Evolutionary conservation across 1,139 yeast genomes (phyloP).

Genomic region (Suhomyces atakaporum): DNA sequence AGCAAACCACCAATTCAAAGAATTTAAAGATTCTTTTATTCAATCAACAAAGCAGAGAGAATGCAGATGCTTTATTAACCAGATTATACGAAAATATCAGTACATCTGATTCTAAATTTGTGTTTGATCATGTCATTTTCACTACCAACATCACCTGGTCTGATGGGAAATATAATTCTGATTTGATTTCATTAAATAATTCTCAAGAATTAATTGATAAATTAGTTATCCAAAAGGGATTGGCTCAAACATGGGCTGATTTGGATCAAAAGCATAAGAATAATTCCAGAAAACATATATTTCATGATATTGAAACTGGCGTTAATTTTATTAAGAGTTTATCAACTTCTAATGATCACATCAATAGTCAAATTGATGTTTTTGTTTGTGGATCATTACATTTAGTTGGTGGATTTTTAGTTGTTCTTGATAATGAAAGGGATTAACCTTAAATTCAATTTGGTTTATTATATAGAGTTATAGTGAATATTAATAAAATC

Average conservation of each 20-base stretch:
- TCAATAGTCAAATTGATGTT: slow-evolving; percentile 54
- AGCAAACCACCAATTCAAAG: slow-evolving; percentile 9
- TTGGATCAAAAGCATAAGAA: slow-evolving; percentile 45
- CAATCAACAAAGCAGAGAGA: slow-evolving; percentile 89
- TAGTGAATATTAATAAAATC: background rate
- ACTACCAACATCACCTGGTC: slow-evolving; percentile 93
- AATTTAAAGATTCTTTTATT: slow-evolving; percentile 60
- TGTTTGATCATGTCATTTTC: slow-evolving; percentile 77
- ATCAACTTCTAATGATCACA: slow-evolving; percentile 29
- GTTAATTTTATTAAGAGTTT: slow-evolving; percentile 53
- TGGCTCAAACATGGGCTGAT: slow-evolving; percentile 68
- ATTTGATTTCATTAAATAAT: slow-evolving; percentile 81
- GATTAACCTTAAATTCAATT: slow-evolving; percentile 20
- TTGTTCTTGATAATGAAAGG: slow-evolving; percentile 65
- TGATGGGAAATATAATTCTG: slow-evolving; percentile 76
- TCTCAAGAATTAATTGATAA: slow-evolving; percentile 72
- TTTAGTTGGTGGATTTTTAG: slow-evolving; percentile 89
- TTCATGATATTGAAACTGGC: slow-evolving; percentile 76
- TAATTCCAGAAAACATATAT: slow-evolving; percentile 49
- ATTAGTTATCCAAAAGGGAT: slow-evolving; percentile 74
- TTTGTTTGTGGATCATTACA: slow-evolving; percentile 94
- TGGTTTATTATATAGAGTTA: background rate
- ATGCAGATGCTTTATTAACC: slow-evolving; percentile 65
- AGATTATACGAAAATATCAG: slow-evolving; percentile 45
- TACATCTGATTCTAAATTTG: slow-evolving; percentile 29